Conservation (phyloP, 1,284 basidiomycete species). For the Melampsora larici-populina region DNA sequence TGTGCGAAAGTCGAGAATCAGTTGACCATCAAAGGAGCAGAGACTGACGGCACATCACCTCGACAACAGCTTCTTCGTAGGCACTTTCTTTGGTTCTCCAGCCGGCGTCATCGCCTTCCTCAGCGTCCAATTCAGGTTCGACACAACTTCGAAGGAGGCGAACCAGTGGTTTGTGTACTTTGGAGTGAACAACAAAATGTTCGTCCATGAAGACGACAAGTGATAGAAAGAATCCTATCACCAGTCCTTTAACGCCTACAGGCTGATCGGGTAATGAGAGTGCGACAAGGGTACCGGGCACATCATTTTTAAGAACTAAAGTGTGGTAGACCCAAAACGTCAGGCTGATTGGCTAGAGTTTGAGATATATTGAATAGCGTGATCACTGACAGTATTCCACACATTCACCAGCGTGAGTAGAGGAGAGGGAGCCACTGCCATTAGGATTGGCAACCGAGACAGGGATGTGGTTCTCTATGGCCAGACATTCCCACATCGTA, state of each 20-base stretch:
- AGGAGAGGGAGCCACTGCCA: not conserved
- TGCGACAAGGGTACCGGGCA: constrained; percentile 48
- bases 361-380: not conserved
- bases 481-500: constrained; percentile 34
- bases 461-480: constrained; percentile 14
- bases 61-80: constrained; percentile 82
- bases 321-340: not conserved
- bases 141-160: constrained; percentile 49
- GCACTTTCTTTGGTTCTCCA: constrained; percentile 54
- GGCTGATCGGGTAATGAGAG: constrained; percentile 51
- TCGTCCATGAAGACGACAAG: constrained; percentile 53
- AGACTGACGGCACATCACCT: constrained; percentile 65
- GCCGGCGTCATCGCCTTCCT: constrained; percentile 22
- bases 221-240: constrained; percentile 50
- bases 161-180: constrained; percentile 52
- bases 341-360: not conserved
- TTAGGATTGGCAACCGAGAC: constrained; percentile 3
- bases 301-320: constrained; percentile 49
- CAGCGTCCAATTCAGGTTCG: constrained; percentile 35
- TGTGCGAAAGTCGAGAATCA: not conserved
- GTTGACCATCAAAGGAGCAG: not conserved
- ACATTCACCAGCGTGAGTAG: constrained; percentile 32
- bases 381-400: constrained; percentile 35
- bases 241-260: constrained; percentile 50
- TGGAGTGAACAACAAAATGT: constrained; percentile 50